Conservation (phyloP, 1,284 basidiomycete genomes). For the Lentinula novae-zelandiae region DNA sequence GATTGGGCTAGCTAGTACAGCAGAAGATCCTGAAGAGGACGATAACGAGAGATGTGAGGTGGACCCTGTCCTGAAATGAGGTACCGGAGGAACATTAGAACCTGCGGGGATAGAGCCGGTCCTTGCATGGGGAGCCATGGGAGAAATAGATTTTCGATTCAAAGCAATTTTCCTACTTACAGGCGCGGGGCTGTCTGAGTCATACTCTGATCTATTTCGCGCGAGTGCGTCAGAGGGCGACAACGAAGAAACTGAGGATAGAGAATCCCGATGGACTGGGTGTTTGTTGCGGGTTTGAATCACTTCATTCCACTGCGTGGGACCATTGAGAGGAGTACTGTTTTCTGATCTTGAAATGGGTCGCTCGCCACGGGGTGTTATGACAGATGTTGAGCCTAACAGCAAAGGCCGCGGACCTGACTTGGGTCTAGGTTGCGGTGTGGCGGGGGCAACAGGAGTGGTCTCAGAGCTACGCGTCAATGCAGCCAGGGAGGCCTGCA, state of each 20-base stretch:
- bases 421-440: slow-evolving; percentile 28
- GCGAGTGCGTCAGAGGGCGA: slow-evolving; percentile 45
- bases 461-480: slow-evolving; percentile 27
- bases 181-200: slow-evolving; percentile 43
- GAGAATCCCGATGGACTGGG: slow-evolving; percentile 44
- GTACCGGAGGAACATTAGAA: background rate
- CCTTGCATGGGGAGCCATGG: slow-evolving; percentile 60
- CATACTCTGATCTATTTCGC: slow-evolving; percentile 41
- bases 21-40: slow-evolving; percentile 6
- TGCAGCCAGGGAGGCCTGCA: slow-evolving; percentile 43
- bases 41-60: slow-evolving; percentile 4
- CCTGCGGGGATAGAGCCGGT: slow-evolving; percentile 10
- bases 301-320: slow-evolving; percentile 47
- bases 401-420: slow-evolving; percentile 54
- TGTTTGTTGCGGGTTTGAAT: slow-evolving; percentile 35
- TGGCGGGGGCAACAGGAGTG: slow-evolving; percentile 26
- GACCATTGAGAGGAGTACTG: slow-evolving; percentile 27
- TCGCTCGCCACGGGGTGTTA: slow-evolving; percentile 30
- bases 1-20: background rate
- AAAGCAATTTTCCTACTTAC: slow-evolving; percentile 56
- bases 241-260: slow-evolving; percentile 61
- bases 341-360: slow-evolving; percentile 35
- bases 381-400: slow-evolving; percentile 43
- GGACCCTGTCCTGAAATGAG: slow-evolving; percentile 6
- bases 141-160: slow-evolving; percentile 64